phyloP scores from a whole-genome alignment of 2,329 filamentous ascomycete species.

The Talaromyces albobiverticillius region DNA sequence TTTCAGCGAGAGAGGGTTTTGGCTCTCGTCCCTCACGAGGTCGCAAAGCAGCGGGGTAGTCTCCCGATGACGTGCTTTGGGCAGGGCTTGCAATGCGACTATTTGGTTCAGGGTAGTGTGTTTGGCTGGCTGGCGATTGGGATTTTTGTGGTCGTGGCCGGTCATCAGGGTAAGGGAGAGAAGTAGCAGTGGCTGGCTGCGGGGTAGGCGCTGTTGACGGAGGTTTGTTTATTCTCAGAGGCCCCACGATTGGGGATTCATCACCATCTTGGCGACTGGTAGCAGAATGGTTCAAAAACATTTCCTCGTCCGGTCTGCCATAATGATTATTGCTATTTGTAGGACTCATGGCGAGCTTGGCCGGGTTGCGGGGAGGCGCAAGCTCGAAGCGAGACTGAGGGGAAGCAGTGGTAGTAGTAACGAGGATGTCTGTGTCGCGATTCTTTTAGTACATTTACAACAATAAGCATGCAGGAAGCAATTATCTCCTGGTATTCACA shows the following conservation, averaged over 20 bases:
- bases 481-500: too few relatives aligned
- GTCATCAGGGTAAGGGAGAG: slow-evolving; percentile 72
- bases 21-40: slow-evolving; percentile 52
- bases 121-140: slow-evolving; percentile 28
- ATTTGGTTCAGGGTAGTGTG: slow-evolving; percentile 16
- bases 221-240: slow-evolving; percentile 79
- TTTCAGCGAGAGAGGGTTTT: slow-evolving; percentile 66
- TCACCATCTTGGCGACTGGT: slow-evolving; percentile 26
- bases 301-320: slow-evolving; percentile 73
- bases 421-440: neutral
- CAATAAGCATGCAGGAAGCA: neutral
- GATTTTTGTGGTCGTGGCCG: slow-evolving; percentile 39
- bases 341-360: slow-evolving; percentile 38
- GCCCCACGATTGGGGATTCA: slow-evolving; percentile 77
- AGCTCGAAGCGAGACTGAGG: neutral
- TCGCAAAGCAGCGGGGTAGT: slow-evolving; percentile 41
- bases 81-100: slow-evolving; percentile 19
- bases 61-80: slow-evolving; percentile 21
- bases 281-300: slow-evolving; percentile 64
- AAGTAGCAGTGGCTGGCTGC: slow-evolving; percentile 58
- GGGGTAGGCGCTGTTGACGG: slow-evolving; percentile 45
- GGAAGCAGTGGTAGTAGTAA: neutral
- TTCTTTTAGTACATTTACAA: neutral
- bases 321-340: slow-evolving; percentile 46
- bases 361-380: slow-evolving; percentile 4